Conservation (phyloP, 176 grass and related monocot species). For the Phoenix roebelenii region DNA sequence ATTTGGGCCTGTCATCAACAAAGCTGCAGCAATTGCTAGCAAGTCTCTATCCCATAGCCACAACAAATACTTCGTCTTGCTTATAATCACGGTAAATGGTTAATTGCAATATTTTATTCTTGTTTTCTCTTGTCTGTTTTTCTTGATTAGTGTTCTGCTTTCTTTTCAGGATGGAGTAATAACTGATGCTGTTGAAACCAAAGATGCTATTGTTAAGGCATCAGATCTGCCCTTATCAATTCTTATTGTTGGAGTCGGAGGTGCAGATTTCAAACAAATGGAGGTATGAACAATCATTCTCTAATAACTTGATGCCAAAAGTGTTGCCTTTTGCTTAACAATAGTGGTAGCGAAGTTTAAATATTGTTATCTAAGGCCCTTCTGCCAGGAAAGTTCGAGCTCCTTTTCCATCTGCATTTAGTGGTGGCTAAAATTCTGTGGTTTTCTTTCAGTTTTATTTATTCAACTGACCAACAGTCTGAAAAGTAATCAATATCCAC, state of each 20-base stretch:
- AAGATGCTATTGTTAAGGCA: slow-evolving; percentile 75
- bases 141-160: neutral
- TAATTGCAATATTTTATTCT: neutral
- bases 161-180: slow-evolving; percentile 77
- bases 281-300: slow-evolving; percentile 33
- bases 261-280: slow-evolving; percentile 91
- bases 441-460: too few species aligned
- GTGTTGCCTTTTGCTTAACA: too few species aligned
- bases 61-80: slow-evolving; percentile 84
- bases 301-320: too few species aligned
- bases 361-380: too few species aligned
- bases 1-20: slow-evolving; percentile 83
- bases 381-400: too few species aligned
- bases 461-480: too few species aligned
- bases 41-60: slow-evolving; percentile 57
- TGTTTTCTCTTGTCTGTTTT: slow-evolving; percentile 1
- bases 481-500: too few species aligned
- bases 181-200: slow-evolving; percentile 73
- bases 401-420: too few species aligned
- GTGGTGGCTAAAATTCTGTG: too few species aligned
- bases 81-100: slow-evolving; percentile 72
- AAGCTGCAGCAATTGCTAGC: slow-evolving; percentile 73
- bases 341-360: too few species aligned
- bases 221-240: slow-evolving; percentile 89
- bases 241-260: slow-evolving; percentile 87